Evolutionary conservation across 768 basidiomycete species (phyloP).

Genomic region (Imleria badia): DNA sequence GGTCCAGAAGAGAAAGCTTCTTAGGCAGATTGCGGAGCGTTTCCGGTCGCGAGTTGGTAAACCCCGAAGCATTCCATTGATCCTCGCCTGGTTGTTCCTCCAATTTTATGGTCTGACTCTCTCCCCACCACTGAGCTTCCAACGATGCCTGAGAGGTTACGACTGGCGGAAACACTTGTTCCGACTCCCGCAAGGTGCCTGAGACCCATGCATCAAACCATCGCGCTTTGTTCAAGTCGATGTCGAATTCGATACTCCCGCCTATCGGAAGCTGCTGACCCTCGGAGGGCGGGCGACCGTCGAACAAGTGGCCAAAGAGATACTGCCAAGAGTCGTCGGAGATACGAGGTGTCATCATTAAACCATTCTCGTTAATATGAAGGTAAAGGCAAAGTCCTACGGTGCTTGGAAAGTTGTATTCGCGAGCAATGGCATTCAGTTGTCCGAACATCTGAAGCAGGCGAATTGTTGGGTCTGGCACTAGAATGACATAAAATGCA

Average conservation of each 20-base stretch:
- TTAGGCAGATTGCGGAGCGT: constrained; percentile 54
- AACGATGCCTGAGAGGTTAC: constrained; percentile 41
- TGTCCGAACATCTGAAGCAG: constrained; percentile 67
- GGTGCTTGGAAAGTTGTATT: constrained; percentile 79
- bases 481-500: not conserved
- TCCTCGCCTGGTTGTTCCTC: constrained; percentile 42
- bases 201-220: constrained; percentile 78
- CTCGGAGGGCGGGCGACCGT: constrained; percentile 35
- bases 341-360: constrained; percentile 63
- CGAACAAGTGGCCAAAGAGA: constrained; percentile 65
- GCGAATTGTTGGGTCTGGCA: not conserved
- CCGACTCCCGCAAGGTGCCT: constrained; percentile 46
- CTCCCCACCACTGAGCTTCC: constrained; percentile 43
- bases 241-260: constrained; percentile 85
- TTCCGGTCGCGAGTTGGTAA: constrained; percentile 23
- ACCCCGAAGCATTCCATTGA: constrained; percentile 28
- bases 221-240: constrained; percentile 70
- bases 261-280: constrained; percentile 56
- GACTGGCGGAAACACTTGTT: constrained; percentile 40
- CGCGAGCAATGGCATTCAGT: constrained; percentile 73
- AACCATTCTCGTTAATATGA: constrained; percentile 56
- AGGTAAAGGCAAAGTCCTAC: constrained; percentile 79
- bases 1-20: constrained; percentile 69
- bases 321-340: constrained; percentile 77
- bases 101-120: constrained; percentile 48